A percentile compares a stretch with the other conserved stretches of the same genome.
Conservation (phyloP, 2,329 filamentous ascomycete genomes). For the Pestalotiopsis fici region DNA sequence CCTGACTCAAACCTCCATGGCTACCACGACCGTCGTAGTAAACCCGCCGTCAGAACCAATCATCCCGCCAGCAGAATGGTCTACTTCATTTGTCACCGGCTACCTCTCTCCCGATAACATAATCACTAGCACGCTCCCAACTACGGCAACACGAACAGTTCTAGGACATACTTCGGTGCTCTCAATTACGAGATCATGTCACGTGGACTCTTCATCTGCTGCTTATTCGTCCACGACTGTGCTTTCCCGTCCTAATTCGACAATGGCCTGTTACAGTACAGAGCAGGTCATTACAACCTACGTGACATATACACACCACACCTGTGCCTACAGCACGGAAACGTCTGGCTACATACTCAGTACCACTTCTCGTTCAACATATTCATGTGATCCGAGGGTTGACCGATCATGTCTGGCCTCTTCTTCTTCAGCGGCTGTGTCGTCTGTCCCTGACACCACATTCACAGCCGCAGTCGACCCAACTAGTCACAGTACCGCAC, state of each 20-base stretch:
- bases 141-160: background rate
- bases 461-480: background rate
- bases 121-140: background rate
- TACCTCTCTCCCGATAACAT: background rate
- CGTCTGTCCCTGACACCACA: background rate
- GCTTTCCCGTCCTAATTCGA: background rate
- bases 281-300: background rate
- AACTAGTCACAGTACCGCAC: background rate
- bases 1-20: background rate
- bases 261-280: background rate
- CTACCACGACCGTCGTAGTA: background rate
- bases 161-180: background rate
- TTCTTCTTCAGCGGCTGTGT: background rate
- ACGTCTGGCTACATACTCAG: background rate
- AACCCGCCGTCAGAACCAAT: background rate
- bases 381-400: background rate
- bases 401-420: background rate
- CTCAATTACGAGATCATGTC: background rate
- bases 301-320: background rate
- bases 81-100: background rate
- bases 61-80: background rate
- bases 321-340: background rate
- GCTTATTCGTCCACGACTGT: background rate
- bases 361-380: background rate
- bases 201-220: background rate